These are phyloP conservation scores for Candida tropicalis DNA, from an alignment of 1,139 yeast genomes.

Conservation along the genomic window DNA sequence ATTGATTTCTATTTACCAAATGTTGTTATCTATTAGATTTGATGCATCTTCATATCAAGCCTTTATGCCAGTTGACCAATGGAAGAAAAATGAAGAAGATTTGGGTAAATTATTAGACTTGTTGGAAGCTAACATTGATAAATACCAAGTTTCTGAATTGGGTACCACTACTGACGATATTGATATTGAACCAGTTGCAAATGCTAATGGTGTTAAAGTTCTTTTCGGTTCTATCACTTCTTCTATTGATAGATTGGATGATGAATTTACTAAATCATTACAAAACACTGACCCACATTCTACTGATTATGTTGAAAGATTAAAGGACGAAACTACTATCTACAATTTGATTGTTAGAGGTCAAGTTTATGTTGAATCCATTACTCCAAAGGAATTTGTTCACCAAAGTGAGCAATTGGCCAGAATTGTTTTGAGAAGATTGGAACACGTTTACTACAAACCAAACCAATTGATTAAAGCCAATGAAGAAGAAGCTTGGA, in stretches of 20 bases:
- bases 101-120: conserved; percentile 63
- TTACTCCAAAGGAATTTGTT: conserved; percentile 50
- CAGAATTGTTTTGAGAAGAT: conserved; percentile 79
- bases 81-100: conserved; percentile 74
- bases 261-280: conserved; percentile 86
- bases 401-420: conserved; percentile 63
- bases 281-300: conserved; percentile 94
- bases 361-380: conserved; percentile 79
- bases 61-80: conserved; percentile 78
- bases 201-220: conserved; percentile 65
- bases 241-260: conserved; percentile 90
- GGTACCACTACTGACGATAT: conserved; percentile 80
- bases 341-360: conserved; percentile 80
- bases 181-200: conserved; percentile 73
- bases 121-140: conserved; percentile 59
- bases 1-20: conserved; percentile 73
- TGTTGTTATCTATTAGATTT: conserved; percentile 85
- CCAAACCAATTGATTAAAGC: conserved; percentile 73
- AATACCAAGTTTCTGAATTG: conserved; percentile 75
- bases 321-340: conserved; percentile 81
- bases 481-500: conserved; percentile 77
- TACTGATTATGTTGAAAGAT: conserved; percentile 86
- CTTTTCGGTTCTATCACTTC: conserved; percentile 86
- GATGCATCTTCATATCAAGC: conserved; percentile 72
- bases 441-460: conserved; percentile 93